These are phyloP conservation scores for Botrytis fabae DNA, from an alignment of 2,329 filamentous ascomycete species.

Conservation along the genomic window DNA sequence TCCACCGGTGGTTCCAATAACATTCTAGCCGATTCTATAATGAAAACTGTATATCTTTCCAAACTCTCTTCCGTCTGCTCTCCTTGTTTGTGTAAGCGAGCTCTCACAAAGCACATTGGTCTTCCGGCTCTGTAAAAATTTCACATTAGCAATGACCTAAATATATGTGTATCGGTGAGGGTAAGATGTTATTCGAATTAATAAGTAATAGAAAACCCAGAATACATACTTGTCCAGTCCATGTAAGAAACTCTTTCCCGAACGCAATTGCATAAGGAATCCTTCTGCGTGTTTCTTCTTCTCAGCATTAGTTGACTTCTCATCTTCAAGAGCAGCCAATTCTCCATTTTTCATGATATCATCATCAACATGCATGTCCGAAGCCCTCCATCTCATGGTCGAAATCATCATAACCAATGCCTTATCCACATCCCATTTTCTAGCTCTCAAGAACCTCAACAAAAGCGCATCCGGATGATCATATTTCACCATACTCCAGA, in stretches of 20 bases:
- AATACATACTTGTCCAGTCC: slow-evolving; percentile 67
- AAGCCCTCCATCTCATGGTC: slow-evolving; percentile 86
- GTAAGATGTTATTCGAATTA: not conserved
- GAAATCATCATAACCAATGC: slow-evolving; percentile 92
- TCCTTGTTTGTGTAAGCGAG: slow-evolving; percentile 75
- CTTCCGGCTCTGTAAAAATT: slow-evolving; percentile 55
- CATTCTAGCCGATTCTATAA: slow-evolving; percentile 92
- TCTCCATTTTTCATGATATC: slow-evolving; percentile 82
- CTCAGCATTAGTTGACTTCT: slow-evolving; percentile 55
- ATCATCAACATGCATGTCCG: slow-evolving; percentile 84
- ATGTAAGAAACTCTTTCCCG: slow-evolving; percentile 93
- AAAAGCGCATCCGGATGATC: slow-evolving; percentile 88
- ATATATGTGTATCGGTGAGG: not conserved
- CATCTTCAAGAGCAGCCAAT: slow-evolving; percentile 60
- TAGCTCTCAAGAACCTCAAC: slow-evolving; percentile 80
- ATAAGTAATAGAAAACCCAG: not conserved
- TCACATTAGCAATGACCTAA: not conserved
- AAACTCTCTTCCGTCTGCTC: slow-evolving; percentile 81
- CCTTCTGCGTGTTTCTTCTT: slow-evolving; percentile 69
- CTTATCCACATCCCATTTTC: slow-evolving; percentile 94
- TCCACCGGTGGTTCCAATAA: slow-evolving; percentile 78
- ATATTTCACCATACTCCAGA: slow-evolving; percentile 95
- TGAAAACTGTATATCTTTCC: slow-evolving; percentile 87
- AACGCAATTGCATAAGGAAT: slow-evolving; percentile 78
- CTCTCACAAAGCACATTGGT: slow-evolving; percentile 84